These are phyloP conservation scores for Cyanidioschyzon merolae DNA, from an alignment of 23 red algal species.

Conservation along the genomic window DNA sequence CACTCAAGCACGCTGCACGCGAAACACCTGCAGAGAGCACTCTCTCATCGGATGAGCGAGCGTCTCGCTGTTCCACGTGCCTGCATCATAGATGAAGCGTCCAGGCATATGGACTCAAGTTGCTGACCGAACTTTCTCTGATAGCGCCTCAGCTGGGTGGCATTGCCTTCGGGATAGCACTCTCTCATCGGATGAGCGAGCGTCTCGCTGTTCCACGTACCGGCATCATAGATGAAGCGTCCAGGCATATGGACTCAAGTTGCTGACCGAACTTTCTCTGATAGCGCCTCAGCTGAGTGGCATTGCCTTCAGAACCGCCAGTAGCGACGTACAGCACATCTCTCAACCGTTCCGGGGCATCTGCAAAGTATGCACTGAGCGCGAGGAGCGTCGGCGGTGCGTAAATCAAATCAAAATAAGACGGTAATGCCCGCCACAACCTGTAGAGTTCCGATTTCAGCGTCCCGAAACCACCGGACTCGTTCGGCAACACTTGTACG, in stretches of 20 bases:
- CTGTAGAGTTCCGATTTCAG: background rate
- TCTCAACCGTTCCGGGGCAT: background rate
- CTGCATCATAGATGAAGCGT: too few relatives aligned
- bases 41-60: too few relatives aligned
- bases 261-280: background rate
- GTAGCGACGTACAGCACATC: conserved; percentile 4
- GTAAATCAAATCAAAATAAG: conserved; percentile 6
- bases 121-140: background rate
- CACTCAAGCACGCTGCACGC: too few relatives aligned
- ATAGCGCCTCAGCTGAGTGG: background rate
- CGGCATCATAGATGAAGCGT: too few relatives aligned
- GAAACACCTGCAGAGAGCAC: too few relatives aligned
- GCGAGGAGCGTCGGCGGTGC: background rate
- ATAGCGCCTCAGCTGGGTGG: background rate
- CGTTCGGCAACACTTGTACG: background rate
- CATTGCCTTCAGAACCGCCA: conserved; percentile 3
- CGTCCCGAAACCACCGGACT: background rate
- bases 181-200: too few relatives aligned
- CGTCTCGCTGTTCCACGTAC: too few relatives aligned
- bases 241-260: too few relatives aligned
- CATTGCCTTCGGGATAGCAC: conserved; percentile 16
- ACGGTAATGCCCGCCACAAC: background rate
- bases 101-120: too few relatives aligned
- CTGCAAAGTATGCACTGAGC: background rate
- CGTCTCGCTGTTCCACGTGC: too few relatives aligned